Base-by-base conservation (phyloP, 306 rosid species). In the Castanopsis chinensis region DNA sequence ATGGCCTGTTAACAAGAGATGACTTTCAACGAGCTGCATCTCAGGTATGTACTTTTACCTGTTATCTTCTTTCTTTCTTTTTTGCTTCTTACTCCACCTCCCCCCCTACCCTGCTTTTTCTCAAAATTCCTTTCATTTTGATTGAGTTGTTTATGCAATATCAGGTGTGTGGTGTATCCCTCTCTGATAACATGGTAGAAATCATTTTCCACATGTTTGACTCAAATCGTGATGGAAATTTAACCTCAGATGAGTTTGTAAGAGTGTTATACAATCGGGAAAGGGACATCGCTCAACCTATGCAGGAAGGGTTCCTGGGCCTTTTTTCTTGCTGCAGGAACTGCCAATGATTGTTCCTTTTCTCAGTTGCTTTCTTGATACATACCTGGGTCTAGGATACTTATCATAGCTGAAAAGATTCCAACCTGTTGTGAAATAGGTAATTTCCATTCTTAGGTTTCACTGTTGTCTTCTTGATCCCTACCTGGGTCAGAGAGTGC, bases 1-100 rank as follows among this genome's bases (percentile, higher is more conserved):
- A 91, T 76, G 96, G 97, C 69, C 73, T 80, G 74, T 85, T 95
- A 80, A 86, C 92, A 3, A 88, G 63, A 79, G 82, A 84, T 37
- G 98, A 95, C 85, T 91, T 95, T 80, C 92, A 84, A 70, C 84
- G 97, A 78, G 99, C 99, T 72, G 97, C 96, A n/a, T 86, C 84
- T 28, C 89, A 89, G 71, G 99, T 93, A 92, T 7, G 86, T 27
- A 6, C 74, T 76, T 68, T 67, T 63, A 54, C 57, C 37, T 59
- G 54, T 68, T 60, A 41, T 41, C 69, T 73, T 85, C 73, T 65
- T 78, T 58, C 61, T 65, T 69, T 37, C n/a, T 32, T 67, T 27
- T 53, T 57, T 37, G 45, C 45, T 37, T 37, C 45, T 37, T 37
- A 37, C 45, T 37, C 45, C 45, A 37, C 45, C 43, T 35, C 27